These are phyloP conservation scores for Pseudocercospora eumusae DNA, from an alignment of 2,329 filamentous ascomycete genomes.

Conservation along the genomic window DNA sequence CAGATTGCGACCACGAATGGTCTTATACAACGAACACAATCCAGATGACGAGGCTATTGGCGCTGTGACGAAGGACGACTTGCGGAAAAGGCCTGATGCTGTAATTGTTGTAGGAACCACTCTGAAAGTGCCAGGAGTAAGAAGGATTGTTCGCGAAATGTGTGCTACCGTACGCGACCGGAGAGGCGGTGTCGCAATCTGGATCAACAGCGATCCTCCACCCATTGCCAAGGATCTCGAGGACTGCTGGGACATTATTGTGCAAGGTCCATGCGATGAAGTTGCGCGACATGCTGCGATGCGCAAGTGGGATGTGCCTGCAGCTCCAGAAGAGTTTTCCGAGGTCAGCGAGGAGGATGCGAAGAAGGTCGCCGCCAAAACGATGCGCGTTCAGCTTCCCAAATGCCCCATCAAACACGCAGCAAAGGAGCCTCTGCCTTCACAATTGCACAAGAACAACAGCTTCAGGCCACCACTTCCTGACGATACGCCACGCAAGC, in stretches of 20 bases:
- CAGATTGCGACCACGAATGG: slow-evolving; percentile 84
- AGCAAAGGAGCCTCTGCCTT: slow-evolving; percentile 24
- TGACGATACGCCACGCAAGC: slow-evolving; percentile 28
- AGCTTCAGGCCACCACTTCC: slow-evolving; percentile 35
- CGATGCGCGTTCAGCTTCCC: slow-evolving; percentile 26
- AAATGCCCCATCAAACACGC: slow-evolving; percentile 23
- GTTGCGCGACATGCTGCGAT: slow-evolving; percentile 72
- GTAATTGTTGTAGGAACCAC: slow-evolving; percentile 94
- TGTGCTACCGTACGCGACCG: slow-evolving; percentile 82
- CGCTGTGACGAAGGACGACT: slow-evolving; percentile 80
- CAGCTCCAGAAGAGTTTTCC: slow-evolving; percentile 43
- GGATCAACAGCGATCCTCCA: slow-evolving; percentile 88
- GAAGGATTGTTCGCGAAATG: slow-evolving; percentile 85
- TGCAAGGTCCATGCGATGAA: slow-evolving; percentile 83
- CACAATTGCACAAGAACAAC: slow-evolving; percentile 35
- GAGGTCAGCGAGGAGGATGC: slow-evolving; percentile 51
- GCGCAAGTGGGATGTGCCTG: slow-evolving; percentile 58
- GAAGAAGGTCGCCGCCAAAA: slow-evolving; percentile 43
- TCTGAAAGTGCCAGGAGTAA: slow-evolving; percentile 89
- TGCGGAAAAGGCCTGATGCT: slow-evolving; percentile 83
- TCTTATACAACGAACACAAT: slow-evolving; percentile 96
- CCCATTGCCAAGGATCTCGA: slow-evolving; percentile 83
- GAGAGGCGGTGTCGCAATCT: slow-evolving; percentile 75
- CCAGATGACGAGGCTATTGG: slow-evolving; percentile 96
- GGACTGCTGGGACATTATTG: slow-evolving; percentile 89